phyloP scores from a whole-genome alignment of 1,284 basidiomycete species.

The Coriolopsis trogii region DNA sequence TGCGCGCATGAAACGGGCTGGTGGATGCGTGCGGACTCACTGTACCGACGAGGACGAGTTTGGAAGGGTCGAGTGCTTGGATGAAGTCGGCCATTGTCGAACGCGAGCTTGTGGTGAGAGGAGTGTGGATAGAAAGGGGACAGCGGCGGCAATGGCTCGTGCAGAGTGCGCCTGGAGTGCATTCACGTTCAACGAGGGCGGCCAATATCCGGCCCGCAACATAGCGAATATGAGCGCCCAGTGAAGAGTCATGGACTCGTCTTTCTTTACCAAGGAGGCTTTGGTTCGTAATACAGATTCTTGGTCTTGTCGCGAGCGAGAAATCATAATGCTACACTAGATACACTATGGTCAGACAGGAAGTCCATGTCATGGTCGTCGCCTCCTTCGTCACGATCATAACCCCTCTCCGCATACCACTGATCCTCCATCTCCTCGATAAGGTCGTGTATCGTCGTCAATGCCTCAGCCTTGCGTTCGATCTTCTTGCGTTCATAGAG shows the following conservation, averaged over 20 bases:
- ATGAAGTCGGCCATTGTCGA: conserved; percentile 64
- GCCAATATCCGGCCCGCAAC: background rate
- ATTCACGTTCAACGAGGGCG: background rate
- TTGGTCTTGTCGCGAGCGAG: background rate
- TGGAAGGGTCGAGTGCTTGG: conserved; percentile 69
- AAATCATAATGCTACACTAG: background rate
- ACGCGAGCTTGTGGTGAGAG: background rate
- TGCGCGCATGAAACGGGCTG: background rate
- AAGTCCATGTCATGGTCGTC: background rate
- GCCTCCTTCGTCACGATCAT: conserved; percentile 3
- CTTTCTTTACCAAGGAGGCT: no score
- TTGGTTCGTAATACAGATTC: no score
- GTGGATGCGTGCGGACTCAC: conserved; percentile 41
- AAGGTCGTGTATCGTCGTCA: conserved; percentile 40
- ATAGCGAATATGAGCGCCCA: background rate
- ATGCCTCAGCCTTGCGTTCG: conserved; percentile 56
- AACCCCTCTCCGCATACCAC: conserved; percentile 12
- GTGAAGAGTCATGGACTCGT: no score
- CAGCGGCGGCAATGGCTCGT: no score
- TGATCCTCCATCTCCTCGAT: conserved; percentile 33
- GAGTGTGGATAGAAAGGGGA: background rate
- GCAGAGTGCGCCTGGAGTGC: background rate
- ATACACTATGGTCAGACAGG: background rate
- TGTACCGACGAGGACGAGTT: conserved; percentile 64
- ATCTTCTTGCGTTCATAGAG: conserved; percentile 74